A percentile compares a stretch with the other conserved stretches of the same genome.
phyloP scores from a whole-genome alignment of 129 eudicot genomes.

The Apium graveolens region DNA sequence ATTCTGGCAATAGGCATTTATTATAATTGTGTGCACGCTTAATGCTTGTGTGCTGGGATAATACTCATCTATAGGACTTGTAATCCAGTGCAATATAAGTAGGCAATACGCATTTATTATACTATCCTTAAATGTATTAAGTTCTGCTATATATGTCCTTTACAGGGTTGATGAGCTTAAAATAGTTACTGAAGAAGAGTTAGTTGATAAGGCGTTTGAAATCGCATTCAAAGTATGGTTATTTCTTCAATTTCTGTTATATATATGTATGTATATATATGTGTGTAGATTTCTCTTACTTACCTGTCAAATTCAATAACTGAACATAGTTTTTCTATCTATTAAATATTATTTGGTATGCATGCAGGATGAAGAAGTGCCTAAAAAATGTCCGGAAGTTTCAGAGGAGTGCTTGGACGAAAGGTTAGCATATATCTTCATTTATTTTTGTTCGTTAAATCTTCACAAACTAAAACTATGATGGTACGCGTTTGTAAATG shows the following conservation, averaged over 20 bases:
- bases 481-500: not conserved
- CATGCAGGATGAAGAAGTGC: constrained; percentile 35
- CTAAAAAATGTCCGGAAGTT: constrained; percentile 23
- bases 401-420: constrained; percentile 27
- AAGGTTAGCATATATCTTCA: constrained; percentile 16
- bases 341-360: not conserved
- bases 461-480: not conserved
- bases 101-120: not conserved
- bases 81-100: not conserved
- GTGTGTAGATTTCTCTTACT: not conserved
- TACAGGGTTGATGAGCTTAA: constrained; percentile 68
- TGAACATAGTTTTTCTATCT: not conserved
- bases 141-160: not conserved
- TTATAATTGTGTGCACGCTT: no score
- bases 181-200: constrained; percentile 58
- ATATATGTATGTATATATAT: no score
- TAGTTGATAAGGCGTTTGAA: constrained; percentile 59
- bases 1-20: not conserved
- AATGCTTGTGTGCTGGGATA: no score
- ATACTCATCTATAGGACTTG: not conserved
- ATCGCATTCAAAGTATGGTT: constrained; percentile 53
- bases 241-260: constrained; percentile 2
- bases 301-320: not conserved
- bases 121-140: constrained; percentile 3
- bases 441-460: not conserved